A percentile compares a stretch with the other conserved stretches of the same genome.
Evolutionary conservation across 441 rosid species (phyloP).

Genomic region (Mallotus repandus): DNA sequence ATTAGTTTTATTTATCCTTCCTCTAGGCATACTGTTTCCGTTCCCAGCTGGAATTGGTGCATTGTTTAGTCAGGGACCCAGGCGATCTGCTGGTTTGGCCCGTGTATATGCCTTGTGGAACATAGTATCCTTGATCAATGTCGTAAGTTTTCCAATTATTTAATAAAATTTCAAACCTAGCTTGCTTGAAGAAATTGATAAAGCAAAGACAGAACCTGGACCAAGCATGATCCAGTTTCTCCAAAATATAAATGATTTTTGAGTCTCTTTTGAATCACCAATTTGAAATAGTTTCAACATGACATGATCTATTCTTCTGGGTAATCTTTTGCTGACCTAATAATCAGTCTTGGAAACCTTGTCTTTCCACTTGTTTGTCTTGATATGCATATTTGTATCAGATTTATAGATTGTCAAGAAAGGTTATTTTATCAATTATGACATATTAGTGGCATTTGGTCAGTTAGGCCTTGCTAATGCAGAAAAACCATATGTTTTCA

Average conservation of each 20-base stretch:
- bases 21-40: slow-evolving; percentile 74
- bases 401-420: background rate
- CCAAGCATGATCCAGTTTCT: background rate
- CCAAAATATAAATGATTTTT: background rate
- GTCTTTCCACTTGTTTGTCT: too few species aligned
- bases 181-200: background rate
- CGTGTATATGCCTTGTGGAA: slow-evolving; percentile 89
- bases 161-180: background rate
- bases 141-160: slow-evolving; percentile 49
- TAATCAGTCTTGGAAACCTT: background rate
- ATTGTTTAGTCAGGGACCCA: slow-evolving; percentile 87
- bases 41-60: slow-evolving; percentile 93
- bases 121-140: slow-evolving; percentile 69
- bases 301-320: background rate
- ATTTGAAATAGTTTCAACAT: background rate
- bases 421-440: background rate
- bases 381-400: background rate
- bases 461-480: background rate
- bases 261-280: background rate
- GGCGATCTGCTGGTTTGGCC: slow-evolving; percentile 76
- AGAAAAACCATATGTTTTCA: background rate
- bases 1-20: slow-evolving; percentile 63
- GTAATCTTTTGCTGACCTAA: background rate
- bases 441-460: background rate
- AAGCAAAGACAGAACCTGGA: background rate